These are phyloP conservation scores for Gyromitra esculenta DNA, from an alignment of 2,329 filamentous ascomycete genomes.

Conservation along the genomic window DNA sequence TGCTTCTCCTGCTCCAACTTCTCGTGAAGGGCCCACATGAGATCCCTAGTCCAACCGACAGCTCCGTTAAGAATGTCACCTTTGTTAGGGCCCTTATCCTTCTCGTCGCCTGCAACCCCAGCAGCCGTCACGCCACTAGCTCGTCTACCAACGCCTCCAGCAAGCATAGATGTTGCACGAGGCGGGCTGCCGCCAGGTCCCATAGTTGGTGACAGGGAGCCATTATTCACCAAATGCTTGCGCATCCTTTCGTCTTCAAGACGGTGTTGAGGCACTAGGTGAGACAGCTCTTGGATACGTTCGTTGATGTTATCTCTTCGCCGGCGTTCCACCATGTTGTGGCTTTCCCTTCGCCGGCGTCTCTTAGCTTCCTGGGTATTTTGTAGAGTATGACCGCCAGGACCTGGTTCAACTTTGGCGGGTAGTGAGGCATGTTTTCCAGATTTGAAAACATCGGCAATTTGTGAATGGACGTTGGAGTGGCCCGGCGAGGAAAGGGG, in stretches of 20 bases:
- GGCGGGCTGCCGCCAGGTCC: conserved; percentile 74
- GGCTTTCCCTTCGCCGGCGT: conserved; percentile 87
- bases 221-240: conserved; percentile 92
- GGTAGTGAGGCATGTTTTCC: conserved; percentile 90
- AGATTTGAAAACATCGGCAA: conserved; percentile 82
- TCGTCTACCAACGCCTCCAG: conserved; percentile 82
- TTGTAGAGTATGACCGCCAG: conserved; percentile 63
- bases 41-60: conserved; percentile 94
- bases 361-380: conserved; percentile 94
- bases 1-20: conserved; percentile 91
- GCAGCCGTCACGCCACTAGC: conserved; percentile 76
- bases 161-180: conserved; percentile 86
- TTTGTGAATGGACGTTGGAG: conserved; percentile 71
- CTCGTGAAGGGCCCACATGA: conserved; percentile 95
- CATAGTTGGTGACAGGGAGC: conserved; percentile 84
- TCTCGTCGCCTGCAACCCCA: conserved; percentile 91
- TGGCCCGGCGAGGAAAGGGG: conserved; percentile 81
- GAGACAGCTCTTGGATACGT: conserved; percentile 94
- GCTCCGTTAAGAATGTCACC: conserved; percentile 97
- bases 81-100: conserved; percentile 98
- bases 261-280: conserved; percentile 88
- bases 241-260: conserved; percentile 97
- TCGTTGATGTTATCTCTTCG: conserved; percentile 99
- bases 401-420: conserved; percentile 74
- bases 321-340: conserved; percentile 94